Evolutionary conservation across 305 asterid species (phyloP), one percentile per base, ranked within the genome.

Genomic region (Fraxinus nigra): DNA sequence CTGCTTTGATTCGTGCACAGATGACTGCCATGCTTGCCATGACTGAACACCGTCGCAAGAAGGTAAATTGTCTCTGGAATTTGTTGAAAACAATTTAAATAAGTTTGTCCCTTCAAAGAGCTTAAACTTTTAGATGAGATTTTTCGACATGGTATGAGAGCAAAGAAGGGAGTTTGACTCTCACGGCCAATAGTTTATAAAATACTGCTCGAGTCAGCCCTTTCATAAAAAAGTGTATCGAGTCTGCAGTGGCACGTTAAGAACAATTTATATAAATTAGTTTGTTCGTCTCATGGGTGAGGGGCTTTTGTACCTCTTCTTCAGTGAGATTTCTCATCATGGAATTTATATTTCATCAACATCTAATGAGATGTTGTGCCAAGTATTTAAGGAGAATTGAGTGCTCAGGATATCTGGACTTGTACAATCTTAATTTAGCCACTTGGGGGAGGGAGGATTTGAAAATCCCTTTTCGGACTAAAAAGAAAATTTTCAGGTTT

Each of bases 1-100:
- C 99, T 84, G 79, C 98, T 20, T 76, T 94, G 78, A 92, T 95
- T 83, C 99, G 99, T 84, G 99, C 99, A 0, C 97, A 95, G 80
- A 95, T 95, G 98, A 95, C 99, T 80, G 99, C 99, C 63, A 94
- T 95, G 99, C 94, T 95, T 85, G 97, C 98, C 86, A 92, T 95
- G 98, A 94, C 97, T 28, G 95, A 95, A 87, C 99, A 95, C 91
- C 97, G 97, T 63, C 92, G 97, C 86, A 92, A 91, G 91, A 95
- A 94, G 96, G 99, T 95, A 69, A 4, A 26, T 26, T 56, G 11
- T 32, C 22, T 69, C 43, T 51, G 3, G 32, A 13, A 77, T 24
- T 37, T 78, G 59, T 74, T 80, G 40, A 30, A 32, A 69, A 14
- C 11, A 69, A 30, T 69, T 26, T 4, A 26, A 28, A 73, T 24